phyloP scores from a whole-genome alignment of 495 filamentous ascomycete genomes.

The Cercophora newfieldiana region DNA sequence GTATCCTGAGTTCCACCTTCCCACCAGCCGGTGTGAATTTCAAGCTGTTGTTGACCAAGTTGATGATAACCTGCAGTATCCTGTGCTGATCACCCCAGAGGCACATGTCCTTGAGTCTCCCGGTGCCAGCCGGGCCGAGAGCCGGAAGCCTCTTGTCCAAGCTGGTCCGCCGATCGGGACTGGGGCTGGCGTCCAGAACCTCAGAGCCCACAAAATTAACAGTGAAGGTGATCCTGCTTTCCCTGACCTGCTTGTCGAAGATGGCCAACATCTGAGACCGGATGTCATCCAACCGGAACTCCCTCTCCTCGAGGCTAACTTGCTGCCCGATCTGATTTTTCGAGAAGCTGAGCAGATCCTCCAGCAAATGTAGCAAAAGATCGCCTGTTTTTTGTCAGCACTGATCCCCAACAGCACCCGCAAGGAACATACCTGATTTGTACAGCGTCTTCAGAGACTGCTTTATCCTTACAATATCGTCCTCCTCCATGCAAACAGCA shows the following conservation, averaged over 20 bases:
- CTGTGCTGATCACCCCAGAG: slow-evolving; percentile 91
- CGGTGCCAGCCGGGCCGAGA: slow-evolving; percentile 61
- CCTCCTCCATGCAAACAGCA: slow-evolving; percentile 86
- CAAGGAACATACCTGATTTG: slow-evolving; percentile 53
- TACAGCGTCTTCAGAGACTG: slow-evolving; percentile 82
- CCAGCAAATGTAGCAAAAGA: slow-evolving; percentile 81
- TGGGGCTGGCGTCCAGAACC: slow-evolving; percentile 33
- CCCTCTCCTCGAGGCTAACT: slow-evolving; percentile 76
- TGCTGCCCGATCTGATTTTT: slow-evolving; percentile 88
- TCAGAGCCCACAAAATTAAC: slow-evolving; percentile 66
- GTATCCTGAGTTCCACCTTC: slow-evolving; percentile 70
- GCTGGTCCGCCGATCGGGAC: slow-evolving; percentile 32
- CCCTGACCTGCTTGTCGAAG: slow-evolving; percentile 84
- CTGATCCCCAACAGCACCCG: background rate
- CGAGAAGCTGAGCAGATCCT: slow-evolving; percentile 86
- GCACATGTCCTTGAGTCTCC: slow-evolving; percentile 67
- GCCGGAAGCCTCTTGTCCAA: slow-evolving; percentile 43
- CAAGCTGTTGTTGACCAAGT: slow-evolving; percentile 86
- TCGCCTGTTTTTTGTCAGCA: slow-evolving; percentile 54
- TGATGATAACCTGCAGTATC: slow-evolving; percentile 87
- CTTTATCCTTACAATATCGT: slow-evolving; percentile 72
- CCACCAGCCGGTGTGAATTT: slow-evolving; percentile 88
- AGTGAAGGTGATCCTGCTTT: slow-evolving; percentile 68
- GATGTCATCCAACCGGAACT: slow-evolving; percentile 79
- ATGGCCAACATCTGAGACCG: slow-evolving; percentile 76